Conservation (phyloP, 345 rosid genomes). For the Arabidopsis arenosa region DNA sequence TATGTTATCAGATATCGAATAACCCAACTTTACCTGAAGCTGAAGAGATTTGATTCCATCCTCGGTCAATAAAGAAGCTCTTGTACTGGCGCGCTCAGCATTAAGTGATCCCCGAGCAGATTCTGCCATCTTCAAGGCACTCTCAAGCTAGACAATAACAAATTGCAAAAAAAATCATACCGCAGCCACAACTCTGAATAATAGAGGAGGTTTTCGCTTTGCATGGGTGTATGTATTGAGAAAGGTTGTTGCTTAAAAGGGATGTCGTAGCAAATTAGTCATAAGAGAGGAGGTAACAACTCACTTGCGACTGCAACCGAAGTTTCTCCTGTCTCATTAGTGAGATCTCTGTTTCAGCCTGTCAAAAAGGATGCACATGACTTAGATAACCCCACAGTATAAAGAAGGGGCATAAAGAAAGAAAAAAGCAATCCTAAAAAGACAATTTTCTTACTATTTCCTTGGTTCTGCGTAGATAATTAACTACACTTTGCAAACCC, state of each 20-base stretch:
- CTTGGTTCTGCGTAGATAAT: conserved; percentile 81
- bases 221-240: conserved; percentile 12
- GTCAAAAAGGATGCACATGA: conserved; percentile 38
- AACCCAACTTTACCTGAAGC: conserved; percentile 66
- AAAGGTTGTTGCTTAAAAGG: conserved; percentile 16
- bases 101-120: conserved; percentile 67
- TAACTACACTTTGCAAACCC: conserved; percentile 84
- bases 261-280: conserved; percentile 2
- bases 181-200: conserved; percentile 10
- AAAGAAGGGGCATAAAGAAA: conserved; percentile 24
- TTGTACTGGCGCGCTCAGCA: conserved; percentile 80
- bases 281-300: conserved; percentile 33
- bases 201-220: background rate
- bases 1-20: conserved; percentile 20
- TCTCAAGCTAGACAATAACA: conserved; percentile 69
- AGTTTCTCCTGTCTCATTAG: conserved; percentile 88
- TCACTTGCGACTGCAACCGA: conserved; percentile 86
- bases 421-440: conserved; percentile 9
- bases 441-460: conserved; percentile 69
- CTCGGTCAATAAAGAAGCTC: conserved; percentile 76
- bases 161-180: background rate
- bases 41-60: conserved; percentile 89
- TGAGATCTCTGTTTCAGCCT: conserved; percentile 96
- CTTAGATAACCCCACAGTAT: conserved; percentile 18
- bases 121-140: conserved; percentile 81